Evolutionary conservation across 1,284 basidiomycete genomes (phyloP).

Genomic region (Athelia psychrophila): DNA sequence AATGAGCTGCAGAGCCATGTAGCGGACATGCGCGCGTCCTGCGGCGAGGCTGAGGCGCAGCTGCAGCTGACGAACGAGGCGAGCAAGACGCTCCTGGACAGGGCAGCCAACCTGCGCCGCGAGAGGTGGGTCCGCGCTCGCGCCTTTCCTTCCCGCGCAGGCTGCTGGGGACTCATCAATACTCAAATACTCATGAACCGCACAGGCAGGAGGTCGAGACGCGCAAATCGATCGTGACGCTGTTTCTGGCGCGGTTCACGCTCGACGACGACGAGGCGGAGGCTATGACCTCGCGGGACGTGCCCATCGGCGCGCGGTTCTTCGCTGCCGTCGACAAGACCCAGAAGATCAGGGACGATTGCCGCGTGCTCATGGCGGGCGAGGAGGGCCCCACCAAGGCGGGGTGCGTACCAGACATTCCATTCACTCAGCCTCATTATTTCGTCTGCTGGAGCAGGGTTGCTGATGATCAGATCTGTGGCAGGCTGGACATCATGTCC

Average conservation of each 20-base stretch:
- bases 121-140: conserved; percentile 64
- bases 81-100: conserved; percentile 82
- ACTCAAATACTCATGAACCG: no score
- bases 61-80: conserved; percentile 75
- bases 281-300: conserved; percentile 75
- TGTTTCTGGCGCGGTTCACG: conserved; percentile 87
- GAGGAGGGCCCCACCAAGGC: conserved; percentile 80
- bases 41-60: conserved; percentile 80
- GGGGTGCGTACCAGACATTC: conserved; percentile 69
- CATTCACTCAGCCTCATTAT: no score
- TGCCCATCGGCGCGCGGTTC: conserved; percentile 70
- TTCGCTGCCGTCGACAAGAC: conserved; percentile 89
- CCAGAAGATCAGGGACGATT: conserved; percentile 80
- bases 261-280: conserved; percentile 72
- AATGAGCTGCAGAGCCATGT: conserved; percentile 75
- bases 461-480: no score
- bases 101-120: conserved; percentile 78
- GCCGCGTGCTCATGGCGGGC: conserved; percentile 84
- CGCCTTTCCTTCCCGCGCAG: no score
- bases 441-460: no score
- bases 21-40: conserved; percentile 74
- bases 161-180: not conserved
- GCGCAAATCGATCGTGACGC: conserved; percentile 70
- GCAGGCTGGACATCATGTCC: conserved; percentile 86
- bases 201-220: conserved; percentile 66